A percentile compares a stretch with the other conserved stretches of the same genome.
Evolutionary conservation across 2,329 filamentous ascomycete genomes (phyloP).

Genomic region (Aspergillus spinulosporus): DNA sequence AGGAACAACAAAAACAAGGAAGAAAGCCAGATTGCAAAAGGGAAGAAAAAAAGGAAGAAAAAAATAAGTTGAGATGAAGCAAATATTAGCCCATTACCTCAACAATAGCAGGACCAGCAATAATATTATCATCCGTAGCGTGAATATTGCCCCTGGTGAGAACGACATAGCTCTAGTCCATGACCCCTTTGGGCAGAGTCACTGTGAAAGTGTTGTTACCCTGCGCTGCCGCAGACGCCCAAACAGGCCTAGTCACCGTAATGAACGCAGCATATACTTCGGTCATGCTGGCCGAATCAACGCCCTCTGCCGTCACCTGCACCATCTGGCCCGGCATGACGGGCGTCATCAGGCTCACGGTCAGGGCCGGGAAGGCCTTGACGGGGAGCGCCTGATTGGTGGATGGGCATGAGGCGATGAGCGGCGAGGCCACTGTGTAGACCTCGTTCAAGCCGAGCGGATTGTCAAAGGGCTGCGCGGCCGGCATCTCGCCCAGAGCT

Average conservation of each 20-base stretch:
- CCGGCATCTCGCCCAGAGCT: slow-evolving; percentile 52
- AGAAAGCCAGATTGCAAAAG: no score
- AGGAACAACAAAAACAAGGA: no score
- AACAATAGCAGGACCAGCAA: slow-evolving; percentile 36
- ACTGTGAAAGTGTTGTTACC: slow-evolving; percentile 23
- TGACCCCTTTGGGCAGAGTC: slow-evolving; percentile 25
- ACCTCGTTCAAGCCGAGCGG: slow-evolving; percentile 61
- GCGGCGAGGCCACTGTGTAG: slow-evolving; percentile 64
- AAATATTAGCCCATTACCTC: slow-evolving; percentile 27
- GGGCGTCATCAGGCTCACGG: slow-evolving; percentile 11
- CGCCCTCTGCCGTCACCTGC: background rate
- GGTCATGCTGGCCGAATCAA: slow-evolving; percentile 24
- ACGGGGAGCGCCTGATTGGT: slow-evolving; percentile 59
- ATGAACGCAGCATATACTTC: slow-evolving; percentile 25
- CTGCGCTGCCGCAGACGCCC: slow-evolving; percentile 11
- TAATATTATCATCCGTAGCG: slow-evolving; percentile 31
- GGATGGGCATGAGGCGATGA: slow-evolving; percentile 60
- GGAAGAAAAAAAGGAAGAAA: no score
- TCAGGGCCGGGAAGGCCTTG: slow-evolving; percentile 59
- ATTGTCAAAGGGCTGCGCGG: slow-evolving; percentile 61
- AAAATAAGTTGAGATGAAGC: no score
- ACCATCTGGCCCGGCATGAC: background rate
- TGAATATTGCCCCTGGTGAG: slow-evolving; percentile 26
- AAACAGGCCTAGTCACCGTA: slow-evolving; percentile 27
- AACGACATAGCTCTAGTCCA: slow-evolving; percentile 34